Evolutionary conservation across 106 monocot species (phyloP).

Genomic region (Dendrobium chrysotoxum): DNA sequence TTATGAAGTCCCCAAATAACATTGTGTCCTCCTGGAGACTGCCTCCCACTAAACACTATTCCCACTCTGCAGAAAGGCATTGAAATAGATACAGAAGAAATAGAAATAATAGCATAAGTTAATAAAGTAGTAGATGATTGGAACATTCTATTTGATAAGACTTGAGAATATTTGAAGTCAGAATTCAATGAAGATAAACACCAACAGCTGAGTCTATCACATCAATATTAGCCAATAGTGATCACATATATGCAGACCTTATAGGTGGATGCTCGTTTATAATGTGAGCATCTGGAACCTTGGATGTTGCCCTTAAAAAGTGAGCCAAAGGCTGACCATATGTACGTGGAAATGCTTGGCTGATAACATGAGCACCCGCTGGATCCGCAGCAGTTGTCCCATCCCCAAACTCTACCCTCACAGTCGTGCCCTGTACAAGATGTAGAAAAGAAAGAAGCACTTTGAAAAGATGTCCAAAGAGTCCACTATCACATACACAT

Average conservation of each 20-base stretch:
- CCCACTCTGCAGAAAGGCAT: conserved; percentile 65
- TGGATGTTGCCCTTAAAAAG: conserved; percentile 48
- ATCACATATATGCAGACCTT: conserved; percentile 22
- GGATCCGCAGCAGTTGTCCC: conserved; percentile 55
- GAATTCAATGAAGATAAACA: neutral
- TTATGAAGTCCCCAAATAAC: conserved; percentile 86
- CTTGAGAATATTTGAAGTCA: neutral
- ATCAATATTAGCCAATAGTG: neutral
- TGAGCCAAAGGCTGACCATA: conserved; percentile 78
- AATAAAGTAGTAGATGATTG: neutral
- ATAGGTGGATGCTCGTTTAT: conserved; percentile 55
- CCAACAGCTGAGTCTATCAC: neutral
- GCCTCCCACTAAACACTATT: conserved; percentile 86
- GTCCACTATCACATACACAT: neutral
- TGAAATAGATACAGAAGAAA: neutral
- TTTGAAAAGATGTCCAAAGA: neutral
- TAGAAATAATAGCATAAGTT: neutral
- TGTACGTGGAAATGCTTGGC: conserved; percentile 58
- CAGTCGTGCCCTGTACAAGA: conserved; percentile 54
- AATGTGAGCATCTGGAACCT: conserved; percentile 56
- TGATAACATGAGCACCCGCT: conserved; percentile 46
- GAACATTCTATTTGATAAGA: neutral
- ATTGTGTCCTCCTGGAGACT: conserved; percentile 98
- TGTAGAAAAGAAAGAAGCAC: neutral
- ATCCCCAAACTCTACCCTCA: conserved; percentile 88